Evolutionary conservation across 1,284 basidiomycete genomes (phyloP).

Genomic region (Puccinia triticina): DNA sequence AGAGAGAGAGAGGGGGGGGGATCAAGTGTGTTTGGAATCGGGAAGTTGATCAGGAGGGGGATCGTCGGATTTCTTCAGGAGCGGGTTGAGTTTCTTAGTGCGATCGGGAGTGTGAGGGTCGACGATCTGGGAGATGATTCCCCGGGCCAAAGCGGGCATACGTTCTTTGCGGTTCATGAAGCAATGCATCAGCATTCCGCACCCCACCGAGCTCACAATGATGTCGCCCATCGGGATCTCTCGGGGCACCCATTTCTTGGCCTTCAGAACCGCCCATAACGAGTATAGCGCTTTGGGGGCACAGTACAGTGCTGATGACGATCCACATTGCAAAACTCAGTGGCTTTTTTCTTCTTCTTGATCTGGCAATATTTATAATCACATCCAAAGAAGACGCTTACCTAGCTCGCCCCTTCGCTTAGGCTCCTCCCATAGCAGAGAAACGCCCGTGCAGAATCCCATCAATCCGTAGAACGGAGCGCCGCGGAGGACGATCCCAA

Average conservation of each 20-base stretch:
- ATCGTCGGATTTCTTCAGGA: too few species aligned
- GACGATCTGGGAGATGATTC: slow-evolving; percentile 39
- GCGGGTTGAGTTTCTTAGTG: background rate
- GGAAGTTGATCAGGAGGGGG: too few species aligned
- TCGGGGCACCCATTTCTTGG: background rate
- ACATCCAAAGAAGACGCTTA: background rate
- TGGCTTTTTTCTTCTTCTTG: background rate
- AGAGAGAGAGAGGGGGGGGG: too few species aligned
- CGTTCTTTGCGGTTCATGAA: slow-evolving; percentile 29
- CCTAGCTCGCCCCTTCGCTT: slow-evolving; percentile 47
- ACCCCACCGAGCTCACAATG: slow-evolving; percentile 22
- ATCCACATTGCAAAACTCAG: background rate
- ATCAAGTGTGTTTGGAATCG: too few species aligned
- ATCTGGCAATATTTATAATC: background rate
- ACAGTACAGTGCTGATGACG: slow-evolving; percentile 48
- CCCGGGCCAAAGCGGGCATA: slow-evolving; percentile 39
- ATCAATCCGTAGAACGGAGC: slow-evolving; percentile 29
- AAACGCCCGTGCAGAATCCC: slow-evolving; percentile 27
- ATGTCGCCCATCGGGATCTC: slow-evolving; percentile 35
- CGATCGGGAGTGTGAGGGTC: slow-evolving; percentile 35
- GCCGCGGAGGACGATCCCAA: slow-evolving; percentile 14
- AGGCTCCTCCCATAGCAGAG: slow-evolving; percentile 45
- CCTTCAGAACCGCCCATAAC: slow-evolving; percentile 22
- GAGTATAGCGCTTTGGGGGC: slow-evolving; percentile 50
- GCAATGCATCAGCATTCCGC: slow-evolving; percentile 51